Evolutionary conservation across 2,329 filamentous ascomycete species (phyloP), one percentile per base, ranked within the genome.

Genomic region (Metarhizium album): DNA sequence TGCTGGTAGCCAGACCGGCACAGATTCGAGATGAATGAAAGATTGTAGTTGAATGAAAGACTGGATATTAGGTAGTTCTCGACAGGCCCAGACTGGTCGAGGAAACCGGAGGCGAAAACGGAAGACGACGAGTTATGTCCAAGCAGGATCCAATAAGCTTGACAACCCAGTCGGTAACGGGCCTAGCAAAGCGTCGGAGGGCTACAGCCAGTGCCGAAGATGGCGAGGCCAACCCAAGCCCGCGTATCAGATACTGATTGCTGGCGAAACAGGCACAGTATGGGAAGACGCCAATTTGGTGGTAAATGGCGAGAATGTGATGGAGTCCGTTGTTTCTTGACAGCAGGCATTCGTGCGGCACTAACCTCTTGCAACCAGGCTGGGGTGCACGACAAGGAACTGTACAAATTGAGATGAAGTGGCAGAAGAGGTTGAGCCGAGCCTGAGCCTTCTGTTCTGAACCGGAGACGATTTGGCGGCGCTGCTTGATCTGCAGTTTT

Each of bases 1-100:
- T 64, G 62, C 66, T 72, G 70, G 71, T 74, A 73, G 69, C 76
- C 78, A 70, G 73, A 76, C 77, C 75, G 67, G 76, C 71, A 66
- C 65, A 61, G 58, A 60, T 50, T 48, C 11, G 18, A 40, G 11
- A 20, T 20, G 52, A 48, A 57, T 55, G 40, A 58, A 60, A 52
- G 54, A 66, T 8, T 18, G 37, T 14, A 40, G 27, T 29, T 29
- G 22, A 76, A 75, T 71, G 70, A 76, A 70, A 66, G 70, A 58
- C 63, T 60, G 57, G 54, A 23, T 63, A 55, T 51, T 45, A 49
- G 54, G 45, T 47, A 50, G 50, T 53, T 54, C 40, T 42, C 48
- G 24, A 51, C 48, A 52, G 53, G 37, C 38, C 33, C 47, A 38
- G 29, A 50, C 38, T 52, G 48, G 31, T 49, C 24, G 37, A 43